Evolutionary conservation across 2,329 filamentous ascomycete genomes (phyloP), one percentile per base, ranked within the genome.

Genomic region (Calonectria henricotiae): DNA sequence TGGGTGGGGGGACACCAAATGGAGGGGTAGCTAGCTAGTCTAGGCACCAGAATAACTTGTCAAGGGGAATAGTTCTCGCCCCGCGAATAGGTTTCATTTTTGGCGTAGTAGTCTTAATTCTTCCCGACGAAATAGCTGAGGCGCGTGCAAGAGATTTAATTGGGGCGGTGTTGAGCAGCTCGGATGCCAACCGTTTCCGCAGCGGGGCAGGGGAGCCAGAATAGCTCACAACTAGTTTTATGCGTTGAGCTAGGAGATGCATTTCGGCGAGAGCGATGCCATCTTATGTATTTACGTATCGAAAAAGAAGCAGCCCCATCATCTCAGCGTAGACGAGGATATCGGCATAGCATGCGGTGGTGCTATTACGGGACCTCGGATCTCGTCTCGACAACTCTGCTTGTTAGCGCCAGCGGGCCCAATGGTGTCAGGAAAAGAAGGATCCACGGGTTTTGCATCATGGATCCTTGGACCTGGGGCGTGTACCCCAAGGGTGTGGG

Each of bases 391-490:
- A 55, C 51, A 43, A 43, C 41, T 30, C 43, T 46, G 55, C 27
- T 44, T 67, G 39, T 65, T 68, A 65, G 66, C 66, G 61, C 51
- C 62, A 49, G 62, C 55, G 54, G 15, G 65, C 39, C 67, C n/a
- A 4, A 30, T 35, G 63, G n/a, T 55, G 62, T 66, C 65, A 71
- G 60, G 62, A 72, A 65, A 62, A 55, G 70, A 65, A 62, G 69
- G 71, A 69, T 73, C 68, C 58, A 63, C 65, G 68, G 65, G 63
- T 62, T 60, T 41, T 70, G 63, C 63, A 69, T 67, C 62, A 49
- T 69, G 62, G 47, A 65, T 64, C 62, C 62, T 60, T 30, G 37
- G 64, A 47, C 70, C 46, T 41, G 70, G 65, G 62, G 62, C 27
- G 72, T 71, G 32, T 62, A 51, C 30, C 27, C 68, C 68, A 49